Base-by-base conservation (phyloP, 169 alveolate species). In the Cytauxzoon felis region DNA sequence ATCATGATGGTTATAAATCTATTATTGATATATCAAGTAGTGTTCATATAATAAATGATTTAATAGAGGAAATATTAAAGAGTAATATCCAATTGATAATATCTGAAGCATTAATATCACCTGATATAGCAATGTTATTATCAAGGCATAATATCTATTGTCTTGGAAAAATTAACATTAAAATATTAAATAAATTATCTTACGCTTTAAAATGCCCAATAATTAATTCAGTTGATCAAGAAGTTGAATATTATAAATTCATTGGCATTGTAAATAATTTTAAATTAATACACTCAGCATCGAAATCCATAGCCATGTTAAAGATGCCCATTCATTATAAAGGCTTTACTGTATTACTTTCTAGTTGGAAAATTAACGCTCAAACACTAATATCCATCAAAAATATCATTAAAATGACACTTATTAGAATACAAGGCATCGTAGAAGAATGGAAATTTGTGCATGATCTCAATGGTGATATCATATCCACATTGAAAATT, bases 281-380 rank as follows among this genome's bases (percentile, higher is more conserved):
- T 27, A 6, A 21, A 1, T 19, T 58, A 19, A 27, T 62, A 5
- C 24, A 33, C 34, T 53, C 19, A 2, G 43, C 48, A 23, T 36
- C 33, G 24, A 58, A 36, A 5, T 42, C 18, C 23, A 64, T 73
- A 11, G 84, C 43, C 8, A 61, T 52, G 11, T 1, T 73, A 26
- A 26, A 56, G 0, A 18, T 62, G 29, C 29, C 29, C 29, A 43
- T 54, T 16, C 18, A 47, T 18, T 73, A 64, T 32, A 67, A 64
- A n/a, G 84, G 84, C 2, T 73, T 67, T 30, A 73, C 59, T 33
- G 48, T 73, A 4, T 26, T 73, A 36, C 52, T 59, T 19, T 73
- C 84, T 18, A 73, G 34, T 34, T 18, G 48, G 0, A 33, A 50
- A 34, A 40, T 49, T 18, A 42, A 30, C 13, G n/a, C 45, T 6